Evolutionary conservation across 176 grass and related monocot species (phyloP).

Genomic region (Aechmea fasciata): DNA sequence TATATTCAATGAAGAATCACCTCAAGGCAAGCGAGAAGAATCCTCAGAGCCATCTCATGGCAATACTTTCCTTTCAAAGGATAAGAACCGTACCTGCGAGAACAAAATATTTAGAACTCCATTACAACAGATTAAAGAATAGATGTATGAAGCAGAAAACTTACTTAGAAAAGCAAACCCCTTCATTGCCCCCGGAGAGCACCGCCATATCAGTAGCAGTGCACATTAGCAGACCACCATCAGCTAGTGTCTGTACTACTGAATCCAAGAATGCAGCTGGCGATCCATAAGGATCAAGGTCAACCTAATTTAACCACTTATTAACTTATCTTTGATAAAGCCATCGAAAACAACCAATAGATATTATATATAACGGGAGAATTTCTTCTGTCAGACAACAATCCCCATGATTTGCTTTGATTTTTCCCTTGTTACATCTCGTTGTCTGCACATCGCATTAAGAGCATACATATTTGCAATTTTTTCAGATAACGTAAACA

Average conservation of each 20-base stretch:
- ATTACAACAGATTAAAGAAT: not conserved
- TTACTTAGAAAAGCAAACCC: conserved; percentile 96
- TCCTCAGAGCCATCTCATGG: conserved; percentile 98
- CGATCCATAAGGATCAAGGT: conserved; percentile 93
- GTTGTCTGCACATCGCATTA: too few relatives aligned
- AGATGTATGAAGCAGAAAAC: conserved; percentile 8
- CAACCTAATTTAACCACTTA: conserved; percentile 44
- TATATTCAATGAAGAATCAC: conserved; percentile 19
- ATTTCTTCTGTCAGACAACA: too few relatives aligned
- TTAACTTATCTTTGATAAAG: not conserved
- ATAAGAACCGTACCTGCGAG: conserved; percentile 85
- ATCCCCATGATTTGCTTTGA: too few relatives aligned
- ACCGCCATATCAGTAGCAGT: conserved; percentile 99
- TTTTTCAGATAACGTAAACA: too few relatives aligned
- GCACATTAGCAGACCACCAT: conserved; percentile 91
- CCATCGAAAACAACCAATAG: too few relatives aligned
- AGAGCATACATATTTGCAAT: too few relatives aligned
- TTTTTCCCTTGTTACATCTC: too few relatives aligned
- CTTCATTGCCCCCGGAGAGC: conserved; percentile 76
- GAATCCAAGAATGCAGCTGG: conserved; percentile 90
- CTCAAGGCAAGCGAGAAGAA: conserved; percentile 95
- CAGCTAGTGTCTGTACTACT: conserved; percentile 74
- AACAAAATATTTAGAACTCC: conserved; percentile 15
- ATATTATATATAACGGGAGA: too few relatives aligned
- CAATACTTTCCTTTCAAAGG: conserved; percentile 91